Evolutionary conservation across 1,284 basidiomycete species (phyloP), one percentile per base, ranked within the genome.

Genomic region (Tausonia pullulans): DNA sequence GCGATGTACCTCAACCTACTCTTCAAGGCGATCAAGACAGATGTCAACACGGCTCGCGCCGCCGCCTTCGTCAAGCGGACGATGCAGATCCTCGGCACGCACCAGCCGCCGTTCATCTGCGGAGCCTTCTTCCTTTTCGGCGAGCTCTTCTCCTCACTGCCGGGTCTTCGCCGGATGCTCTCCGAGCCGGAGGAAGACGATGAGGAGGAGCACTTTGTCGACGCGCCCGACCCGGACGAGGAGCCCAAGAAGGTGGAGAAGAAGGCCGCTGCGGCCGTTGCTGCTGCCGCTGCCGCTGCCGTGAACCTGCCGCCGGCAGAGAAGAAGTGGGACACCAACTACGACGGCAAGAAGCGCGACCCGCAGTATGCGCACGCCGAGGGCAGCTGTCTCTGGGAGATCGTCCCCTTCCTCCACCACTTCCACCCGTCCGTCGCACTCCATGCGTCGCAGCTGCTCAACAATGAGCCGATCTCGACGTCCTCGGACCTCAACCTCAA

Each of bases 1-100:
- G 91, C 94, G 7, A 90, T 98, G 87, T 98, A 97, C 75, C 83
- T 99, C 69, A 98, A 98, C 74, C 78, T 99, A 27, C 77, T 98
- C 27, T 95, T 96, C 83, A 95, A 92, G 73, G 87, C 90, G 14
- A 78, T 98, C 70, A 96, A 96, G 76, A 81, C 81, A 3, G 95
- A 97, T 72, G 75, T 75, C 10, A 84, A 84, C 61, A 69, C 75
- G 0, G 82, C 82, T 65, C 62, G 72, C 4, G 81, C 92, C 16
- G 82, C 88, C 8, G 90, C 92, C 0, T 86, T 98, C 66, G 83
- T 97, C 53, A 85, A 90, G 73, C 80, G 96, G 61, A 85, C 97
- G 59, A 80, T 94, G 43, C 95, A 98, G 77, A 80, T 94, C 56
- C 78, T 98, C 49, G 84, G 81, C 3, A 79, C 74, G 83, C 78